Evolutionary conservation across 139 green algal species (phyloP), one percentile per base, ranked within the genome.

Genomic region (Medakamo hakoo): DNA sequence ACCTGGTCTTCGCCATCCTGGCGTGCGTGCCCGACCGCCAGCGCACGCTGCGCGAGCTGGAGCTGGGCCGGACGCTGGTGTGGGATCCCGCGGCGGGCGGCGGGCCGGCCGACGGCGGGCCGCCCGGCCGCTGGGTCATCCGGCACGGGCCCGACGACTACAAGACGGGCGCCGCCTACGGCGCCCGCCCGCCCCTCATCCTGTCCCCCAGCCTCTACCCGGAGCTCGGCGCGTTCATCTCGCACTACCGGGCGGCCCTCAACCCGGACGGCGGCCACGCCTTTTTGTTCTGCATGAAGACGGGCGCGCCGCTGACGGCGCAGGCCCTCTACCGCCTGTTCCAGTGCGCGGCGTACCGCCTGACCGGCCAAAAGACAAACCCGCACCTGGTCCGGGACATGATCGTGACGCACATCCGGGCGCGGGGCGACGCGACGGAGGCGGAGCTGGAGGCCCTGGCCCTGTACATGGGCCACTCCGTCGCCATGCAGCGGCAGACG

Each of bases 1-100:
- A 85, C 71, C 75, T 91, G 27, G 76, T 91, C 2, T 80, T 88
- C 60, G 71, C 70, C 56, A 86, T 89, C 56, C 66, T 91, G 27
- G 63, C 65, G 25, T 87, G 80, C 66, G 69, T 86, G n/a, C 84
- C 82, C 2, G 81, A 87, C 65, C 67, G 84, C 52, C 81, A 90
- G 74, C 76, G 82, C 55, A 88, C 84, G 0, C 60, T 91, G 25
- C 68, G 82, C 0, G 81, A 91, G 78, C 76, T 91, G 60, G 40
- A 80, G 67, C 55, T 87, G 21, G 83, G 81, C 1, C 63, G 66
- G 23, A 90, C 81, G 23, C 66, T 88, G 28, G 40, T 84, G 4
- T 52, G 9, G 9, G n/a, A n/a, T n/a, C n/a, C n/a, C n/a, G n/a
- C n/a, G n/a, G n/a, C n/a, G n/a, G n/a, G n/a, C n/a, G n/a, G n/a